phyloP scores from a whole-genome alignment of 2,329 filamentous ascomycete species.

The Zymoseptoria brevis region DNA sequence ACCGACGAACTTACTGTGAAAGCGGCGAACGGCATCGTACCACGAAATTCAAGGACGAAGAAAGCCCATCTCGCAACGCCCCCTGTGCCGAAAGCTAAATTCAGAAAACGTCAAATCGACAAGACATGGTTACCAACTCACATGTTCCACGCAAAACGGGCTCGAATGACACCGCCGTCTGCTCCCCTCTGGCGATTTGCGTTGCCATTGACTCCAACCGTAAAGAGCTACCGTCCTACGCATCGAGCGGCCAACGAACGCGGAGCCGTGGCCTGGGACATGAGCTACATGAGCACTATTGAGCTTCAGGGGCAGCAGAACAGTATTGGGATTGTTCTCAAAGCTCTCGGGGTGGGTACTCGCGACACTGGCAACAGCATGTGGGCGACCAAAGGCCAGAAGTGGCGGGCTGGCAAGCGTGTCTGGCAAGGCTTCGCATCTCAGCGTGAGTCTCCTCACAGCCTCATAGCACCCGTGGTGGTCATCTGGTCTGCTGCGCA shows the following conservation, averaged over 20 bases:
- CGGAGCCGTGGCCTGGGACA: slow-evolving; percentile 83
- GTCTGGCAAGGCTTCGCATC: slow-evolving; percentile 51
- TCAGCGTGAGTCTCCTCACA: slow-evolving; percentile 47
- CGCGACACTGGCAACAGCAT: slow-evolving; percentile 27
- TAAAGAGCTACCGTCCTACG: slow-evolving; percentile 82
- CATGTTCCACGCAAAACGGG: slow-evolving; percentile 85
- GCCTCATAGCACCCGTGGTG: slow-evolving; percentile 60
- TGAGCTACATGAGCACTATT: slow-evolving; percentile 87
- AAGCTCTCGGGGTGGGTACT: slow-evolving; percentile 51
- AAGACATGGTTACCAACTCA: slow-evolving; percentile 97
- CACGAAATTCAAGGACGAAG: slow-evolving; percentile 56
- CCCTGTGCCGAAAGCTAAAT: slow-evolving; percentile 57
- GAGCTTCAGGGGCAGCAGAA: slow-evolving; percentile 59
- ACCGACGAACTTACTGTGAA: slow-evolving; percentile 1
- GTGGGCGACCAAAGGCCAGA: slow-evolving; percentile 57
- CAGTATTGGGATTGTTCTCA: slow-evolving; percentile 60
- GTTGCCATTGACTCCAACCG: slow-evolving; percentile 73
- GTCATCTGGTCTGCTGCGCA: slow-evolving; percentile 62
- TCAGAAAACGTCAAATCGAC: slow-evolving; percentile 72
- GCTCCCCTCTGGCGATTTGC: slow-evolving; percentile 85
- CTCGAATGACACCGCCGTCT: slow-evolving; percentile 73
- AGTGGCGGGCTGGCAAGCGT: slow-evolving; percentile 61
- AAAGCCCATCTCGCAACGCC: slow-evolving; percentile 62
- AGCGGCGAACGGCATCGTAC: slow-evolving; percentile 26
- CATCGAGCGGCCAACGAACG: slow-evolving; percentile 69